Evolutionary conservation across 75 land plant genomes (phyloP).

Genomic region (Picea sitchensis): DNA sequence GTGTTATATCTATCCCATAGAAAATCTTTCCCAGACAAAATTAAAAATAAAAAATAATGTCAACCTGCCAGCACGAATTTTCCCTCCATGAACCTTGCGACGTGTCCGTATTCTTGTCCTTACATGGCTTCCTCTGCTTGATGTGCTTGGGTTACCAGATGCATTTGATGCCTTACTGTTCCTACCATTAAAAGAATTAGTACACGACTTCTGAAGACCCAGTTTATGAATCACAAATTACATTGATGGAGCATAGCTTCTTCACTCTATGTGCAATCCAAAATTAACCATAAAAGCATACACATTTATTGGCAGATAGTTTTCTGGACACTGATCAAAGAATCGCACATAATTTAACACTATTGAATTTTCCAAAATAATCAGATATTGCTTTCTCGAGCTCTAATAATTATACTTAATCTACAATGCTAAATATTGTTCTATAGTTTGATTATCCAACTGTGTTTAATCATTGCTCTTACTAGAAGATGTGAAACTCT

Average conservation of each 20-base stretch:
- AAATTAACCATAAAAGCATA: background rate
- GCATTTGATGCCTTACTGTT: conserved; percentile 35
- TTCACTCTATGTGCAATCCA: background rate
- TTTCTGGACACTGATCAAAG: background rate
- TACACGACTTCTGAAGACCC: background rate
- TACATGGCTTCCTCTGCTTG: conserved; percentile 25
- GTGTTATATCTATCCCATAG: background rate
- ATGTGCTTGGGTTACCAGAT: conserved; percentile 34
- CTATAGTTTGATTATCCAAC: background rate
- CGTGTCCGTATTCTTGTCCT: conserved; percentile 32
- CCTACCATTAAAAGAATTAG: conserved; percentile 28
- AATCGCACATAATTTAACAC: background rate
- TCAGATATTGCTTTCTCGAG: background rate
- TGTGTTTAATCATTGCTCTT: background rate
- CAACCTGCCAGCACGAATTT: conserved; percentile 96
- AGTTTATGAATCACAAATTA: background rate
- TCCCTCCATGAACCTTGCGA: conserved; percentile 63
- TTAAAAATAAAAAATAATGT: conserved; percentile 7
- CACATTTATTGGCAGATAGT: background rate
- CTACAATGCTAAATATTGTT: background rate
- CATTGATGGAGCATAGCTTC: background rate
- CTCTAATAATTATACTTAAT: background rate
- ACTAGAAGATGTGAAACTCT: background rate
- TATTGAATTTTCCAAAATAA: background rate
- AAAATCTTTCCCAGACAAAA: background rate